Percentiles rank a stretch among this genome's conserved stretches.
Conservation (phyloP, 2,329 filamentous ascomycete genomes). For the Nothophaeocryptopus gaeumannii region DNA sequence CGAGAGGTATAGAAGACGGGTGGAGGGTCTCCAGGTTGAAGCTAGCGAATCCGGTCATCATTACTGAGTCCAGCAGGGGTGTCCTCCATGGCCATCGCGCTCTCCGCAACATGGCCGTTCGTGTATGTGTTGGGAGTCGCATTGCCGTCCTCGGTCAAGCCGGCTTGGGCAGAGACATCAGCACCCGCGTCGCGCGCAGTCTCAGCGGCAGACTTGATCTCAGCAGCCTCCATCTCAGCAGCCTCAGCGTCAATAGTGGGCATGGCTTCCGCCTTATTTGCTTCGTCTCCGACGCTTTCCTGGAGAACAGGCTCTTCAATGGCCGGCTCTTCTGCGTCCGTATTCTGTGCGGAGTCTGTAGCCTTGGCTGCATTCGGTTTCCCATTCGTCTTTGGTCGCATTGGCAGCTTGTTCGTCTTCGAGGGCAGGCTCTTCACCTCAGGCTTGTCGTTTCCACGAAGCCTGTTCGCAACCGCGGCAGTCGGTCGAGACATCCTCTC, state of each 20-base stretch:
- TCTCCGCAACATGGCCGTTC: conserved; percentile 2
- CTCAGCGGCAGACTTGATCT: no score
- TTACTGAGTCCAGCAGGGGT: conserved; percentile 3
- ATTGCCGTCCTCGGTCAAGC: not conserved
- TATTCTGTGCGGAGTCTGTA: conserved; percentile 2
- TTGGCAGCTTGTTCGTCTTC: conserved; percentile 17
- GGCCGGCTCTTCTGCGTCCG: not conserved
- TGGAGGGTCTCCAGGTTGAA: not conserved
- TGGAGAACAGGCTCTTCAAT: conserved; percentile 12
- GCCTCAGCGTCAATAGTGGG: not conserved
- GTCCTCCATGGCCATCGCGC: conserved; percentile 1
- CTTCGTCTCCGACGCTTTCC: conserved; percentile 7
- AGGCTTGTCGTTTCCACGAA: conserved; percentile 65
- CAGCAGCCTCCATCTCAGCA: no score
- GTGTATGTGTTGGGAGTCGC: conserved; percentile 4
- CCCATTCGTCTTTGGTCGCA: conserved; percentile 19
- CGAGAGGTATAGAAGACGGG: no score
- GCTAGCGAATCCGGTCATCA: not conserved
- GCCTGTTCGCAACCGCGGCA: conserved; percentile 65
- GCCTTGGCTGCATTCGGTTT: conserved; percentile 11
- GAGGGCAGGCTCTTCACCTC: conserved; percentile 39
- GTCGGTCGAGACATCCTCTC: conserved; percentile 82
- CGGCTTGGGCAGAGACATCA: no score
- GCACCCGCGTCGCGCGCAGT: no score
- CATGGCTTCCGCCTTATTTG: not conserved